These are phyloP conservation scores for Jacaranda copaia DNA, from an alignment of 257 asterid species.

Conservation along the genomic window DNA sequence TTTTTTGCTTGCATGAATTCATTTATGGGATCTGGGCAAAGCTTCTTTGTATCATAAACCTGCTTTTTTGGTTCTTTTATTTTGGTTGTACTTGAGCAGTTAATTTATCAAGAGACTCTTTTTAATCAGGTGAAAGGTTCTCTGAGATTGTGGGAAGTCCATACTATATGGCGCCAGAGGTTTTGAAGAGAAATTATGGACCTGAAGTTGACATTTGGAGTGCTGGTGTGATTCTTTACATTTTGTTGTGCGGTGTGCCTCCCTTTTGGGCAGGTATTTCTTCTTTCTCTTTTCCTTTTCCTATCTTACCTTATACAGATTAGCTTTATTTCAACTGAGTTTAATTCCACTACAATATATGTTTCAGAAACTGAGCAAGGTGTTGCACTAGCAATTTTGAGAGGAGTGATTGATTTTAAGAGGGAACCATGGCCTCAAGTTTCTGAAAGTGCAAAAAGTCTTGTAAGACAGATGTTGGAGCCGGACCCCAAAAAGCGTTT, in stretches of 20 bases:
- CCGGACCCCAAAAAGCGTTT: slow-evolving; percentile 87
- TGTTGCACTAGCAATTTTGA: slow-evolving; percentile 87
- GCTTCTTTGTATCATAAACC: background rate
- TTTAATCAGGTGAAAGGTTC: slow-evolving; percentile 72
- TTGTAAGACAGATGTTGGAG: slow-evolving; percentile 91
- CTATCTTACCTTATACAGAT: no score
- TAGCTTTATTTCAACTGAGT: background rate
- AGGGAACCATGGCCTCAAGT: slow-evolving; percentile 99
- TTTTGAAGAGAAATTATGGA: slow-evolving; percentile 89
- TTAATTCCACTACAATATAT: slow-evolving; percentile 16
- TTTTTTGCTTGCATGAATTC: background rate
- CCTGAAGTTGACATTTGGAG: slow-evolving; percentile 98
- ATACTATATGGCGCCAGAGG: slow-evolving; percentile 98
- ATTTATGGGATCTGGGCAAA: slow-evolving; percentile 5
- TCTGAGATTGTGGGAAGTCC: slow-evolving; percentile 99
- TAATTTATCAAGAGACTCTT: slow-evolving; percentile 13
- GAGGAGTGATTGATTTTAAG: slow-evolving; percentile 86
- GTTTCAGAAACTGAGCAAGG: slow-evolving; percentile 94
- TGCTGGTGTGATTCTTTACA: slow-evolving; percentile 95
- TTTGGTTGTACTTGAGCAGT: background rate
- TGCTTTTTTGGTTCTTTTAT: background rate
- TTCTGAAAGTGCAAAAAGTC: slow-evolving; percentile 87
- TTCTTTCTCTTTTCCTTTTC: background rate
- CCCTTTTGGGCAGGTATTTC: slow-evolving; percentile 96
- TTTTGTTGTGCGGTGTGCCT: slow-evolving; percentile 97